Base-by-base conservation (phyloP, 2,329 filamentous ascomycete genomes). In the Raffaelea deltoideospora region DNA sequence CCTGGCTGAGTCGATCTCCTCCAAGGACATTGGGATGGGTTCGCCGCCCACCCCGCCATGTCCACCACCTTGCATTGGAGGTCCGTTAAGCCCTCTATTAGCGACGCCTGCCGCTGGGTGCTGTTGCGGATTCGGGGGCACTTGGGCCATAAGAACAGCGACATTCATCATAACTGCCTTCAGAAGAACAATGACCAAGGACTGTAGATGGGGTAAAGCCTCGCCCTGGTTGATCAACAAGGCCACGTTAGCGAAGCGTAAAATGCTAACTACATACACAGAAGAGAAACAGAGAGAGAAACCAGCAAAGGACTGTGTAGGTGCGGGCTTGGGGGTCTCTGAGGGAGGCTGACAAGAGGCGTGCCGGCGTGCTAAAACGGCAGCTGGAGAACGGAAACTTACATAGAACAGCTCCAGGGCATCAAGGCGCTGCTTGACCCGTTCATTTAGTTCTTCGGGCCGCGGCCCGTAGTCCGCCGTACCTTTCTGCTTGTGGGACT, bases 81-180 rank as follows among this genome's bases (percentile, higher is more conserved):
- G n/a, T n/a, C n/a, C n/a, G n/a, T n/a, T n/a, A n/a, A n/a, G n/a
- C n/a, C n/a, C n/a, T n/a, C n/a, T n/a, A n/a, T n/a, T n/a, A n/a
- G n/a, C n/a, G 23, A 13, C 8, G 23, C 23, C 23, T 8, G 60
- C 59, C 17, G 61, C 60, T 7, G 57, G 57, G n/a, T 61, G 59
- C 43, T 58, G 59, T 43, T 64, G 63, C 33, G 53, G 53, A 29
- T 61, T 61, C 23, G 54, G 47, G 45, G 76, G 47, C 8, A 45
- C 60, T 48, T 78, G 73, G 11, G 75, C 63, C 37, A 88, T 77
- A 39, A 90, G 69, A n/a, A 84, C 79, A 21, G 84, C 90, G 33
- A 95, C 85, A 50, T 92, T 92, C 27, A 79, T 71, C 41, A 96
- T 61, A 30, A 96, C 79, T 13, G 86, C 81, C 54, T 90, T 93